A percentile compares a stretch with the other conserved stretches of the same genome.
Conservation (phyloP, 2,329 filamentous ascomycete genomes). For the Leptosphaerulina australis region DNA sequence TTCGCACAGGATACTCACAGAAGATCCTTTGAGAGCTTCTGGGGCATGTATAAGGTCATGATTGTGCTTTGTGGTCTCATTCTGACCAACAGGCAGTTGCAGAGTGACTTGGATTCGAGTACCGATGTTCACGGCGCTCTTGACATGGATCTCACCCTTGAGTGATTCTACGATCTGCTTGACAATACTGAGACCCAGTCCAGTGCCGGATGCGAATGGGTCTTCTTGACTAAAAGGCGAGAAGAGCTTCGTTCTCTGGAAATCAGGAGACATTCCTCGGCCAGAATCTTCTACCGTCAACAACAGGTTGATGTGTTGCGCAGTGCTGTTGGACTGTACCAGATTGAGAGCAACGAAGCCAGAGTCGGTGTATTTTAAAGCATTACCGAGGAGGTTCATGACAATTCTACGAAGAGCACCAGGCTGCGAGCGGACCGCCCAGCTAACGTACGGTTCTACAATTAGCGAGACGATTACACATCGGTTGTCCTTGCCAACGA, state of each 20-base stretch:
- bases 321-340: constrained; percentile 19
- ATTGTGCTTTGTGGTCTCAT: constrained; percentile 19
- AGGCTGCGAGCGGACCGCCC: constrained; percentile 38
- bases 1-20: constrained; percentile 33
- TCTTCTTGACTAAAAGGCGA: constrained; percentile 47
- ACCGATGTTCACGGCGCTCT: constrained; percentile 35
- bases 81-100: constrained; percentile 27
- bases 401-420: constrained; percentile 44
- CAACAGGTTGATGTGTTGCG: constrained; percentile 27
- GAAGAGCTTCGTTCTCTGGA: constrained; percentile 40
- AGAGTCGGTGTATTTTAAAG: constrained; percentile 44
- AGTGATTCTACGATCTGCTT: constrained; percentile 45
- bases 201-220: constrained; percentile 41
- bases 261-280: constrained; percentile 45
- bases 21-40: constrained; percentile 24
- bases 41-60: constrained; percentile 23
- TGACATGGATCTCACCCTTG: constrained; percentile 41
- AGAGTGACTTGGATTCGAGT: constrained; percentile 36
- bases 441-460: constrained; percentile 37
- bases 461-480: constrained; percentile 39
- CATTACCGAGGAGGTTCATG: constrained; percentile 47
- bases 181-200: constrained; percentile 46
- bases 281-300: constrained; percentile 49
- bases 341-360: constrained; percentile 41
- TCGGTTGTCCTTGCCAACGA: constrained; percentile 28